phyloP scores from a whole-genome alignment of 164 flowering plant species.

The Tinospora cordifolia region DNA sequence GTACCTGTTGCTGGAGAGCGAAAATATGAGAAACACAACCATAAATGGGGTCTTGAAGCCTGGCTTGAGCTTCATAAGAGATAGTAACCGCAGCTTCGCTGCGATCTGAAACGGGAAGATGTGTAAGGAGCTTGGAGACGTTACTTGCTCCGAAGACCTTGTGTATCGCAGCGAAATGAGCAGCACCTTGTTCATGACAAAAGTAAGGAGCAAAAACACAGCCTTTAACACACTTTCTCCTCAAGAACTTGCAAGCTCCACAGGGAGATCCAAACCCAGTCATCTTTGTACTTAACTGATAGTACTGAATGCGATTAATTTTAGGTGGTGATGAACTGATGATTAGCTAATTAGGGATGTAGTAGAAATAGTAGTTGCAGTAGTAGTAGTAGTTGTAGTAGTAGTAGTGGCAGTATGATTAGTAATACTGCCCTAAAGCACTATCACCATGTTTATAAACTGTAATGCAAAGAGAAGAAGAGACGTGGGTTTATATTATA shows the following conservation, averaged over 20 bases:
- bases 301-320: not conserved
- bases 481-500: conserved; percentile 30
- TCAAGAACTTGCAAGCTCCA: conserved; percentile 90
- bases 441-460: conserved; percentile 38
- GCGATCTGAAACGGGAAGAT: conserved; percentile 59
- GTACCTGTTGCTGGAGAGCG: conserved; percentile 88
- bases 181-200: conserved; percentile 75
- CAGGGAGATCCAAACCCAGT: conserved; percentile 81
- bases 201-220: conserved; percentile 91
- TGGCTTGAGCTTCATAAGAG: conserved; percentile 88
- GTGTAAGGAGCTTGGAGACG: conserved; percentile 64
- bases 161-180: conserved; percentile 80
- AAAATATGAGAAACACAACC: conserved; percentile 85
- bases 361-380: no score
- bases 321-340: conserved; percentile 11
- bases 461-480: conserved; percentile 22
- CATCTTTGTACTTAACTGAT: conserved; percentile 27
- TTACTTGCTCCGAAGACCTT: conserved; percentile 97
- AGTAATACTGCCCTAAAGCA: conserved; percentile 1
- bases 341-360: no score
- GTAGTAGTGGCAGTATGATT: no score
- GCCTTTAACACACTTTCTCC: conserved; percentile 75
- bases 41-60: conserved; percentile 87
- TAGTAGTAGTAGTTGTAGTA: no score
- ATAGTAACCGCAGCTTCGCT: conserved; percentile 72